These are phyloP conservation scores for Yarrowia alimentaria DNA, from an alignment of 805 yeast species.

Conservation along the genomic window DNA sequence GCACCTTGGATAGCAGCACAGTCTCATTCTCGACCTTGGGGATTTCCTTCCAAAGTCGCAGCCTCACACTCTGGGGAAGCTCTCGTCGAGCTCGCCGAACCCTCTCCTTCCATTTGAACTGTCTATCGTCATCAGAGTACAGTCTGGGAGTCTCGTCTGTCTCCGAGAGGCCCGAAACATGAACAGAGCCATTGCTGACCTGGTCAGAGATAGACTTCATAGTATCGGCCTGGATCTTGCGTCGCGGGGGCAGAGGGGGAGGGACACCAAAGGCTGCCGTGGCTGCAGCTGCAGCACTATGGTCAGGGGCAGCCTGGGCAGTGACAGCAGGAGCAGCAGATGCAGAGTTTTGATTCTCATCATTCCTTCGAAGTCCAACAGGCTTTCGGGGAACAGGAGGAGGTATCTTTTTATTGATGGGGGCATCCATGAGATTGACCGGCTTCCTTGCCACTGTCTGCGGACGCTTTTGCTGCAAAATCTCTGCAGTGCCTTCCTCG, in stretches of 20 bases:
- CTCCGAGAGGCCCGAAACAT: slow-evolving; percentile 35
- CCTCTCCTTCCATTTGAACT: slow-evolving; percentile 59
- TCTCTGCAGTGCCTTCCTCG: slow-evolving; percentile 2
- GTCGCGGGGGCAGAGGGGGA: slow-evolving; percentile 27
- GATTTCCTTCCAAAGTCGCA: slow-evolving; percentile 48
- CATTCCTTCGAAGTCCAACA: slow-evolving; percentile 30
- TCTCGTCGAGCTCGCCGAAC: slow-evolving; percentile 45
- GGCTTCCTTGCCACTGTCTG: slow-evolving; percentile 11
- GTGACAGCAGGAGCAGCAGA: not conserved
- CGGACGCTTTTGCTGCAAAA: not conserved
- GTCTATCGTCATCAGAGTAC: slow-evolving; percentile 44
- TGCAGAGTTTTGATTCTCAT: not conserved
- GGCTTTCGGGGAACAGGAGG: slow-evolving; percentile 39
- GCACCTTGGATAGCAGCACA: slow-evolving; percentile 29
- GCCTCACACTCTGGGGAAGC: slow-evolving; percentile 44
- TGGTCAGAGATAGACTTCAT: slow-evolving; percentile 30
- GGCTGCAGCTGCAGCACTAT: slow-evolving; percentile 38
- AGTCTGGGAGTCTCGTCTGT: slow-evolving; percentile 34
- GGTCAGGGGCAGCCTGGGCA: not conserved
- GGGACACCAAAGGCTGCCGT: slow-evolving; percentile 28
- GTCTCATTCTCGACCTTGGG: slow-evolving; percentile 43
- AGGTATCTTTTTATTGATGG: slow-evolving; percentile 16
- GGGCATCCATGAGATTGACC: slow-evolving; percentile 22
- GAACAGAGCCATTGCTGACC: slow-evolving; percentile 6
- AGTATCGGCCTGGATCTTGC: slow-evolving; percentile 38